Percentiles rank a stretch among this genome's conserved stretches.
phyloP scores from a whole-genome alignment of 345 rosid species.

The Eucalyptus cloeziana region DNA sequence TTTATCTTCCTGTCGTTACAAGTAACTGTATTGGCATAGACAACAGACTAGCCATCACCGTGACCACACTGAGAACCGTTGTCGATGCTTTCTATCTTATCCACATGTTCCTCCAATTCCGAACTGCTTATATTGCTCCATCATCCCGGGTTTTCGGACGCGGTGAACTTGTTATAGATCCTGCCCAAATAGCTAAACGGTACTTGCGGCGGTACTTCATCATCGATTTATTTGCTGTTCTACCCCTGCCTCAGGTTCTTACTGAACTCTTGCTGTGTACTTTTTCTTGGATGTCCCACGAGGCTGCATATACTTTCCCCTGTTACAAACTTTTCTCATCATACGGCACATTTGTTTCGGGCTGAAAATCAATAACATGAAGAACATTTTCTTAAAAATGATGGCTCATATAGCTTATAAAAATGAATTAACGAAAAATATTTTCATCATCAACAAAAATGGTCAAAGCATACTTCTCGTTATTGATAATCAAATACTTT shows the following conservation, averaged over 20 bases:
- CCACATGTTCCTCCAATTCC: constrained; percentile 86
- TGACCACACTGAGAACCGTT: constrained; percentile 69
- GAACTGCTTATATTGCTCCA: constrained; percentile 94
- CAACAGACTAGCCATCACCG: constrained; percentile 52
- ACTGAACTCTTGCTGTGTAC: background rate
- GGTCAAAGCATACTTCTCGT: background rate
- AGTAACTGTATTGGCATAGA: constrained; percentile 64
- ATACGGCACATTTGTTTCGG: background rate
- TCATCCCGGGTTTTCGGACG: constrained; percentile 96
- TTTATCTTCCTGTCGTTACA: constrained; percentile 75
- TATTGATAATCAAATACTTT: background rate
- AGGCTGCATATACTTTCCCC: background rate
- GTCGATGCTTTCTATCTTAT: constrained; percentile 80
- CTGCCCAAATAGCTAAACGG: constrained; percentile 81
- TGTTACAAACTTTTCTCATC: background rate
- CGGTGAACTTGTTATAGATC: constrained; percentile 92
- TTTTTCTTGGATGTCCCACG: background rate
- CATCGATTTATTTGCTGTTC: constrained; percentile 73
- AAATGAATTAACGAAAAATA: background rate
- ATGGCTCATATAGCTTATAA: background rate
- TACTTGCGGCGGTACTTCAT: constrained; percentile 69
- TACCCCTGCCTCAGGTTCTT: constrained; percentile 91
- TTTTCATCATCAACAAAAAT: background rate
- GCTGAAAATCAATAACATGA: background rate
- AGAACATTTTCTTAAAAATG: background rate